Base-by-base conservation (phyloP, 805 yeast genomes). In the Candida suzukii region DNA sequence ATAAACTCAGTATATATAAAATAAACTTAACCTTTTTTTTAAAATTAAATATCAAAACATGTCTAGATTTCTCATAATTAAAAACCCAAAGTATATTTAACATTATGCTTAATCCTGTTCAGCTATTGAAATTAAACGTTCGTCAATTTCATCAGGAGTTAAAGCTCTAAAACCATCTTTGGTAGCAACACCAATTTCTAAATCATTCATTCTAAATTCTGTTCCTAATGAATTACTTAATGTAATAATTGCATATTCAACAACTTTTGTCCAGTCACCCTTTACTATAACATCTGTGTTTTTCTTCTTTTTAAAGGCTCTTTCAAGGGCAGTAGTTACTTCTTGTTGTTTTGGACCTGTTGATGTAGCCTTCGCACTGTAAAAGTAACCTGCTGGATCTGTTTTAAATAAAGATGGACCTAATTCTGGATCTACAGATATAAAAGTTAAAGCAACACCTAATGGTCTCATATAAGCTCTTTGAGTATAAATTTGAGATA, bases 331-430 rank as follows among this genome's bases (percentile, higher is more conserved):
- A 36, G 95, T 88, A 46, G 82, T 80, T 35, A 95, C 87, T 66
- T 93, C 98, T 63, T 90, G 97, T 68, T 90, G 97, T 65, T 91
- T 93, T 41, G 97, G 97, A 3, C 99, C 99, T 3, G 96, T 85
- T 10, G 97, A 80, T 25, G 88, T 82, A 2, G 98, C 98, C 65
- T 83, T 83, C 48, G 85, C 86, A 24, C 95, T 93, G 41, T 86
- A 81, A 59, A 70, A 93, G 65, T 91, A 91, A 8, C 99, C 99
- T 3, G 99, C 98, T 16, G 99, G 99, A 64, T 93, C 99, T 50
- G 93, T 81, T 69, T 91, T 93, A 70, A 76, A 88, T 45, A 93
- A 73, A 54, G 80, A 78, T 22, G 99, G 96, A 1, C 98, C 99
- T 41, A 69, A 63, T 64, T 83, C 95, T 57, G 88, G 96, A 62